Evolutionary conservation across 2,329 filamentous ascomycete genomes (phyloP).

Genomic region (Penicillium palitans): DNA sequence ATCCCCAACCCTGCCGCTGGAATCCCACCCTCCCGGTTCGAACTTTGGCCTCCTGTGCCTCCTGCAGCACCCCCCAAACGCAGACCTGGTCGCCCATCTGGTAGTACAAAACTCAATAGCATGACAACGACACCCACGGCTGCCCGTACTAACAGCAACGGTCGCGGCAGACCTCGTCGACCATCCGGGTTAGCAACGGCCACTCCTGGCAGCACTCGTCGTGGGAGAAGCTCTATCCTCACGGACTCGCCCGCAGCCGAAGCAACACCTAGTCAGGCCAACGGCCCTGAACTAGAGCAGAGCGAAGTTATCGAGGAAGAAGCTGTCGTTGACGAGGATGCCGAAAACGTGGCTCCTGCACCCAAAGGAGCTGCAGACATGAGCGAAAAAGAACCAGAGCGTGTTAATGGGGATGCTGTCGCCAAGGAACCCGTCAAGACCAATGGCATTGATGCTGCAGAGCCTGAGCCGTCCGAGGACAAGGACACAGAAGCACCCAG

Average conservation of each 20-base stretch:
- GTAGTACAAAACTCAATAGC: conserved; percentile 31
- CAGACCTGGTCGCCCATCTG: conserved; percentile 42
- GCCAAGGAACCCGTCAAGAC: conserved; percentile 7
- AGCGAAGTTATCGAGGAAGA: conserved; percentile 14
- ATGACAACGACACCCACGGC: conserved; percentile 35
- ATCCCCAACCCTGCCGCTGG: conserved; percentile 34
- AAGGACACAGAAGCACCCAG: conserved; percentile 7
- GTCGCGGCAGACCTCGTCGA: conserved; percentile 41
- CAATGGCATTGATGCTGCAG: conserved; percentile 15
- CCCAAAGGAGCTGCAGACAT: conserved; percentile 10
- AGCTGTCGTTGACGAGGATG: conserved; percentile 15
- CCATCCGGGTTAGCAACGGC: conserved; percentile 29
- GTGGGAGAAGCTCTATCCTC: conserved; percentile 39
- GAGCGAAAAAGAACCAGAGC: conserved; percentile 3
- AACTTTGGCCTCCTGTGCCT: conserved; percentile 46
- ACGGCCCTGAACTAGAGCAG: conserved; percentile 24
- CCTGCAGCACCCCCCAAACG: conserved; percentile 34
- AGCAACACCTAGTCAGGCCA: conserved; percentile 23
- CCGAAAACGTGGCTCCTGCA: conserved; percentile 10
- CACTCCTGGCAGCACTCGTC: conserved; percentile 37
- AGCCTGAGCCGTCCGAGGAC: conserved; percentile 7
- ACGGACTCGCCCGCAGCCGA: conserved; percentile 33
- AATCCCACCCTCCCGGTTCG: conserved; percentile 46
- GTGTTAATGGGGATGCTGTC: conserved; percentile 13
- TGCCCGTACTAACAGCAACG: conserved; percentile 36